A percentile compares a stretch with the other conserved stretches of the same genome.
phyloP scores from a whole-genome alignment of 2,329 filamentous ascomycete genomes.

The Penicillium vulpinum region DNA sequence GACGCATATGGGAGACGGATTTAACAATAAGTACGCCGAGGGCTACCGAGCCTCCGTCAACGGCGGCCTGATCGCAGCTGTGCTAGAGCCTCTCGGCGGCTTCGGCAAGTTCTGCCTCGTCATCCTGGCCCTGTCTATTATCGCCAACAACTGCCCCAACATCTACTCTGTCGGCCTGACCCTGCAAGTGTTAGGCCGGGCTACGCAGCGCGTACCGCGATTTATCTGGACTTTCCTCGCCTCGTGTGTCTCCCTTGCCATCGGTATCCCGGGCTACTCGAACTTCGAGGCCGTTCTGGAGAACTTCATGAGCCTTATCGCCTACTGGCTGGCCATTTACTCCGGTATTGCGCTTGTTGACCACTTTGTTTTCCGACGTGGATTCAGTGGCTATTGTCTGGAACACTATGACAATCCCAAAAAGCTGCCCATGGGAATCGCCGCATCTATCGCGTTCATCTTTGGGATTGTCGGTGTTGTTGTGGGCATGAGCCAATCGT shows the following conservation, averaged over 20 bases:
- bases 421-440: constrained; percentile 63
- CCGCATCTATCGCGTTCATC: constrained; percentile 63
- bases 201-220: constrained; percentile 62
- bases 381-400: constrained; percentile 60
- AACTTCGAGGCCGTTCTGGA: constrained; percentile 65
- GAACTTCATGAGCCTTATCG: constrained; percentile 68
- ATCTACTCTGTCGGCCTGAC: constrained; percentile 70
- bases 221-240: constrained; percentile 66
- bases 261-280: constrained; percentile 68
- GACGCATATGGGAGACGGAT: constrained; percentile 52
- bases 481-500: constrained; percentile 68
- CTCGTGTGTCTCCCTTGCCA: constrained; percentile 64
- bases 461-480: constrained; percentile 66
- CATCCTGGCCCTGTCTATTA: constrained; percentile 64
- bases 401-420: constrained; percentile 59
- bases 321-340: constrained; percentile 76
- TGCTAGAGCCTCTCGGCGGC: constrained; percentile 62
- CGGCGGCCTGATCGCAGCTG: constrained; percentile 66
- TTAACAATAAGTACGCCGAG: constrained; percentile 54
- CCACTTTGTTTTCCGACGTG: constrained; percentile 67
- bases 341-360: constrained; percentile 65
- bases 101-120: constrained; percentile 74
- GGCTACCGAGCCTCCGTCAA: constrained; percentile 61
- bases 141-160: constrained; percentile 71
- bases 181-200: constrained; percentile 63